Evolutionary conservation across 129 eudicot species (phyloP), one percentile per base, ranked within the genome.

Genomic region (Pittosporum tobira): DNA sequence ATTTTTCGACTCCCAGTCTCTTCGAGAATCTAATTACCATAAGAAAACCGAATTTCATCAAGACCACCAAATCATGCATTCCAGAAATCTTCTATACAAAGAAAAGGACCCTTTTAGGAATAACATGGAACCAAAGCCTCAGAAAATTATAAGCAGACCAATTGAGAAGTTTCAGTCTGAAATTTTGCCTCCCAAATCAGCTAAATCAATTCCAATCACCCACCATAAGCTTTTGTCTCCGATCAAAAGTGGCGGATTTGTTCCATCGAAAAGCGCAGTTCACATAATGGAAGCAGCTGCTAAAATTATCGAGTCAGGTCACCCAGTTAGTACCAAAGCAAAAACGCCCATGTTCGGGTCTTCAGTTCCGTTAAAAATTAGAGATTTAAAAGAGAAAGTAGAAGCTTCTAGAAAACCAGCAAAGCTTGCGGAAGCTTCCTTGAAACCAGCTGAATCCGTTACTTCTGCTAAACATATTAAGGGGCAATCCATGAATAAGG

Each of bases 251-350:
- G 65, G 83, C 4, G 68, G 73, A 51, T 86, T 64, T 18, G 53
- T 72, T 61, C 81, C 94, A 1, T 77, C 90, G 14, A 75, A 71
- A 45, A 80, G 83, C 66, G 94, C 78, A n/a, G 79, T 82, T 46
- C 78, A 77, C 38, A 78, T 91, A 57, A 87, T 83, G 90, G 98
- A 83, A 76, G 94, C 89, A 40, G 99, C 99, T 66, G 85, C 96
- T 1, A 83, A 73, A 59, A 83, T 79, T 16, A 68, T 82, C n/a
- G 82, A 75, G 48, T 71, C 76, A 5, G 72, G 84, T 52, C 71
- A 61, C 29, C 77, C 65, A 51, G 56, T 48, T 3, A 34, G 50
- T 58, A 40, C 51, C 26, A 72, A 68, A 24, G 27, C 69, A 6
- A 78, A 62, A 64, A 49, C 74, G 67, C 81, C 94, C 16, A 62